Conservation (phyloP, 345 rosid genomes). For the Brassica rapa region DNA sequence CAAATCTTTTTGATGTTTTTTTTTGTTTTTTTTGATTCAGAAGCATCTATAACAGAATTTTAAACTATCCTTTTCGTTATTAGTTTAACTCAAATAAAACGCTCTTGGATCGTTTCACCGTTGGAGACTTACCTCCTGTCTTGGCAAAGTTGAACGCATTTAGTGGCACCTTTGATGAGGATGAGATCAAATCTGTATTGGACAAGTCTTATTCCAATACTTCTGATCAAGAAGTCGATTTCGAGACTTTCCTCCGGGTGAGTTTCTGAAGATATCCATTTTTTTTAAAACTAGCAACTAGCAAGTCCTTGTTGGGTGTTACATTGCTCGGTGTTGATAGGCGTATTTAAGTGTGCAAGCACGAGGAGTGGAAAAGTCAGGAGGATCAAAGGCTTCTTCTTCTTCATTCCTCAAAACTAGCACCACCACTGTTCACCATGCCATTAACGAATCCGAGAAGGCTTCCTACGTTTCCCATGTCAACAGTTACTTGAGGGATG, state of each 20-base stretch:
- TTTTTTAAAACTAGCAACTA: no score
- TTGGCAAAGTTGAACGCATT: constrained; percentile 74
- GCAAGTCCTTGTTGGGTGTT: not conserved
- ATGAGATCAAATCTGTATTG: constrained; percentile 66
- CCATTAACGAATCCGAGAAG: constrained; percentile 85
- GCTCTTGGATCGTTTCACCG: constrained; percentile 53
- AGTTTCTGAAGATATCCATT: no score
- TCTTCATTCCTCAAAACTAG: constrained; percentile 81
- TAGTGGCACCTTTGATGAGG: constrained; percentile 56
- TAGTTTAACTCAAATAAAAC: constrained; percentile 72
- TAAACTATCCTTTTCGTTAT: not conserved
- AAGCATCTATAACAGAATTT: not conserved
- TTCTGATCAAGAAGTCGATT: constrained; percentile 68
- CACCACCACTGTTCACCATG: constrained; percentile 89
- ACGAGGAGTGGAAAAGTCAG: constrained; percentile 53
- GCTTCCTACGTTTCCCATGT: constrained; percentile 90
- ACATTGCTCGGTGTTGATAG: not conserved
- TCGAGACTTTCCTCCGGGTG: constrained; percentile 81
- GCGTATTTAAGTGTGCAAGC: constrained; percentile 72
- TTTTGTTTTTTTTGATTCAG: not conserved
- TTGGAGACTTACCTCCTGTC: constrained; percentile 69
- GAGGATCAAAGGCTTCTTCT: constrained; percentile 57
- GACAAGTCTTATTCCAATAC: constrained; percentile 48
- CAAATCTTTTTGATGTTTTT: not conserved
- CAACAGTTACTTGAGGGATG: constrained; percentile 77